Evolutionary conservation across 2,329 filamentous ascomycete species (phyloP), one percentile per base, ranked within the genome.

Genomic region (Dothideomycetes sp.): DNA sequence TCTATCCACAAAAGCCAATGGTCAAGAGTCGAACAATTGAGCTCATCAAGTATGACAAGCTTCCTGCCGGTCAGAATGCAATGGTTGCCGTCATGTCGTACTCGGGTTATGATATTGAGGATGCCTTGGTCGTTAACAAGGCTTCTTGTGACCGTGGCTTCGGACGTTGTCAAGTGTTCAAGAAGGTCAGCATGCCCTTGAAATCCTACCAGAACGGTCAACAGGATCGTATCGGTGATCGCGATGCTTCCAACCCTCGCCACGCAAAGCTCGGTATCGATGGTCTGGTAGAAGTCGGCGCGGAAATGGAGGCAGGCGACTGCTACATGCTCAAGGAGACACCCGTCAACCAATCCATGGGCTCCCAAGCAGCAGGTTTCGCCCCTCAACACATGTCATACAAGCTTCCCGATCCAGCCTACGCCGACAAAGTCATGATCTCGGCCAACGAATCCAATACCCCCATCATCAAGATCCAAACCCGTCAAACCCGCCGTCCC

Each of bases 1-100:
- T 98, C 3, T 98, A 98, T 56, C 91, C 91, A 5, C 93, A 98
- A 58, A 80, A 94, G 53, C 91, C 91, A 1, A 91, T 98, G 82
- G 89, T 96, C 47, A 94, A 94, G 58, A 94, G 86, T 36, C 83
- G 94, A 54, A 95, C 91, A 0, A 98, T 98, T 49, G 86, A 98
- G 62, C 73, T 98, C 17, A 85, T 94, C 51, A 87, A 94, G 52
- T 98, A 96, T 58, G 91, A 98, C 64, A 94, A 95, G 59, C 78
- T 98, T 11, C 91, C 91, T 0, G 91, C 91, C 4, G 91, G 91
- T 0, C 91, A 98, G 57, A 96, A 95, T 47, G 93, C 91, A 4
- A 94, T 85, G 1, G 91, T 98, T 18, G 91, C 94, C 5, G 91
- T 98, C 64, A 98, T 98, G 91, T 96, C 88, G 34, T 98, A 91